Percentiles rank a stretch among this genome's conserved stretches.
phyloP scores from a whole-genome alignment of 2,329 filamentous ascomycete genomes.

The Esteya vermicola region DNA sequence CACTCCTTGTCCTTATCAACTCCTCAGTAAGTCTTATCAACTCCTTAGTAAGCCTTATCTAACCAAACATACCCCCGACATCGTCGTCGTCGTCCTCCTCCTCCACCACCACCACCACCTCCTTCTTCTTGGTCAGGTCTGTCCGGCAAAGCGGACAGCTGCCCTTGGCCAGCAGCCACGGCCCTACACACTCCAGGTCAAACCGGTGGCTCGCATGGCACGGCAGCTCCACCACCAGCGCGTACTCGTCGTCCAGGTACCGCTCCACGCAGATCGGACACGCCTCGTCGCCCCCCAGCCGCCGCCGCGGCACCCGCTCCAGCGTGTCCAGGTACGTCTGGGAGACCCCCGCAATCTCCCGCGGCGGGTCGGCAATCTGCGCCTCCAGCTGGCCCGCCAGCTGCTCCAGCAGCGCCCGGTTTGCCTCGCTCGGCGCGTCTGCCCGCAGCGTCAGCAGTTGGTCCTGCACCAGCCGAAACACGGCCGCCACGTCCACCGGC shows the following conservation, averaged over 20 bases:
- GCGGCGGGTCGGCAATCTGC: slow-evolving; percentile 38
- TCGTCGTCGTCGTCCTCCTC: slow-evolving; percentile 34
- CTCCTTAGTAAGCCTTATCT: neutral
- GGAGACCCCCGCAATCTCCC: slow-evolving; percentile 35
- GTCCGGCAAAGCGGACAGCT: slow-evolving; percentile 50
- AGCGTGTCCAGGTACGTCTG: slow-evolving; percentile 46
- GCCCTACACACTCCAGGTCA: slow-evolving; percentile 53
- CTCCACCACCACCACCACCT: slow-evolving; percentile 25
- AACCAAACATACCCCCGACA: slow-evolving; percentile 12
- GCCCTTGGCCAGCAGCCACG: slow-evolving; percentile 50
- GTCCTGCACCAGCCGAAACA: slow-evolving; percentile 45
- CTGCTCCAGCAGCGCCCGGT: slow-evolving; percentile 33
- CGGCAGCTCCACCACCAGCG: slow-evolving; percentile 49
- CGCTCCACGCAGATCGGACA: slow-evolving; percentile 51
- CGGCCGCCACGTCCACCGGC: slow-evolving; percentile 40
- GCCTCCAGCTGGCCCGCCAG: slow-evolving; percentile 33
- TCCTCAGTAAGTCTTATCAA: neutral
- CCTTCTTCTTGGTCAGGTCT: slow-evolving; percentile 42
- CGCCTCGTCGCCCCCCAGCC: slow-evolving; percentile 32
- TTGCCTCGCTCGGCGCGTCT: slow-evolving; percentile 32
- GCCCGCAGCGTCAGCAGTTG: slow-evolving; percentile 37
- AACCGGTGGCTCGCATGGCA: slow-evolving; percentile 45
- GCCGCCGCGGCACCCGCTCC: slow-evolving; percentile 40
- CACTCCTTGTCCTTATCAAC: too few species aligned
- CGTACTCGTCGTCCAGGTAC: slow-evolving; percentile 47